Conservation (phyloP, 2,329 filamentous ascomycete species). For the Setomelanomma holmii region DNA sequence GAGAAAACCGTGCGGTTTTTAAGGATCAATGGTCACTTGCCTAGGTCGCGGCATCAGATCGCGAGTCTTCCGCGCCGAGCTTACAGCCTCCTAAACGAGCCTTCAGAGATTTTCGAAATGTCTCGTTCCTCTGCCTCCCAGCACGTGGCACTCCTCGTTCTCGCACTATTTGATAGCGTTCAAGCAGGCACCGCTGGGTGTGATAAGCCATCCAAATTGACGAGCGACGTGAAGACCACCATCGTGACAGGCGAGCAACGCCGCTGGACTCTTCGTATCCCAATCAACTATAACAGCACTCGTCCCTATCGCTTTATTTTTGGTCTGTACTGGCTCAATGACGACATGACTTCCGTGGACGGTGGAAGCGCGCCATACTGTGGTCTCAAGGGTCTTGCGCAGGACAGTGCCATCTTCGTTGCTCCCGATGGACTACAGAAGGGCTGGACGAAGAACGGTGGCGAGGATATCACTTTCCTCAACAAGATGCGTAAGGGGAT, state of each 20-base stretch:
- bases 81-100: no score
- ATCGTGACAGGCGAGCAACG: constrained; percentile 33
- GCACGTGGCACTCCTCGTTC: constrained; percentile 11
- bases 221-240: constrained; percentile 12
- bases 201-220: constrained; percentile 20
- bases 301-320: constrained; percentile 54
- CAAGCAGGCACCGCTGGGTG: constrained; percentile 16
- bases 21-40: no score
- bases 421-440: constrained; percentile 50
- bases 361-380: constrained; percentile 47
- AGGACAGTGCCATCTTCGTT: constrained; percentile 53
- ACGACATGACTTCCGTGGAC: constrained; percentile 47
- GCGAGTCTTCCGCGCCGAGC: no score
- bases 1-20: not conserved
- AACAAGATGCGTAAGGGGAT: constrained; percentile 49
- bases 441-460: constrained; percentile 54
- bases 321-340: constrained; percentile 52
- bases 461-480: constrained; percentile 53
- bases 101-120: constrained; percentile 4
- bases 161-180: constrained; percentile 12
- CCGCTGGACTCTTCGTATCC: constrained; percentile 31
- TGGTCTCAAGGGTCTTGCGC: constrained; percentile 47
- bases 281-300: constrained; percentile 51
- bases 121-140: constrained; percentile 12
- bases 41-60: not conserved